Conservation (phyloP, 164 flowering plant genomes). For the Kalanchoe fedtschenkoi region DNA sequence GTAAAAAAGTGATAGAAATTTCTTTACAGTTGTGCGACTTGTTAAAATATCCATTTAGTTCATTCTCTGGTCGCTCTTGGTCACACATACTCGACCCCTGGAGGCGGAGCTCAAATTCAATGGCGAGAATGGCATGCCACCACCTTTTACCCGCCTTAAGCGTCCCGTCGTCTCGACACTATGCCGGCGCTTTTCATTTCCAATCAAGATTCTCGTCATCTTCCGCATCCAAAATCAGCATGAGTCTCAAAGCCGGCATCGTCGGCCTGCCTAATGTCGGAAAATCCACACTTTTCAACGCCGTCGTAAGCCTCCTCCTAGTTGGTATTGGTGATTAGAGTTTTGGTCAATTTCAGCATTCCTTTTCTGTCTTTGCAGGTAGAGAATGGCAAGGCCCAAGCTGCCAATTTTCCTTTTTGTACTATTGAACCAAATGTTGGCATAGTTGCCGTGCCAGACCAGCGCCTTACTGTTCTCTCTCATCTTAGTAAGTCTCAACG, state of each 20-base stretch:
- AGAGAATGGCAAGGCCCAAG: conserved; percentile 99
- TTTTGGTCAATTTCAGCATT: background rate
- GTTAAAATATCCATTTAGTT: too few species aligned
- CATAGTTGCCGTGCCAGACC: conserved; percentile 89
- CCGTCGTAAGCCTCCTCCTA: conserved; percentile 55
- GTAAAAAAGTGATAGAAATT: too few species aligned
- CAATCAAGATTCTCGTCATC: conserved; percentile 13
- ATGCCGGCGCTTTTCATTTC: background rate
- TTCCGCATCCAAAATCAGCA: conserved; percentile 49
- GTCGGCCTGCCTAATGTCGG: conserved; percentile 99
- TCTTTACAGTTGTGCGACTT: too few species aligned
- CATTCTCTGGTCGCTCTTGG: too few species aligned
- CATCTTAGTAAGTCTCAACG: conserved; percentile 80
- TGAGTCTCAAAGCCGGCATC: conserved; percentile 95
- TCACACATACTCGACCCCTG: too few species aligned
- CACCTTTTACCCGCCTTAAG: too few species aligned
- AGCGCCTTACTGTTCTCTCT: conserved; percentile 74
- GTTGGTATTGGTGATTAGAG: background rate
- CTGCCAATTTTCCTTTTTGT: conserved; percentile 97
- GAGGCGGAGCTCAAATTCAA: too few species aligned
- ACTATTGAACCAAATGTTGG: conserved; percentile 99
- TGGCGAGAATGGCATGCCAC: too few species aligned
- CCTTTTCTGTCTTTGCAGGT: conserved; percentile 35
- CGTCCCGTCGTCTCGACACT: too few species aligned
- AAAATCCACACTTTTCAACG: conserved; percentile 93